Base-by-base conservation (phyloP, 225 moss, liverwort and hornwort genomes). In the Marchantia polymorpha region DNA sequence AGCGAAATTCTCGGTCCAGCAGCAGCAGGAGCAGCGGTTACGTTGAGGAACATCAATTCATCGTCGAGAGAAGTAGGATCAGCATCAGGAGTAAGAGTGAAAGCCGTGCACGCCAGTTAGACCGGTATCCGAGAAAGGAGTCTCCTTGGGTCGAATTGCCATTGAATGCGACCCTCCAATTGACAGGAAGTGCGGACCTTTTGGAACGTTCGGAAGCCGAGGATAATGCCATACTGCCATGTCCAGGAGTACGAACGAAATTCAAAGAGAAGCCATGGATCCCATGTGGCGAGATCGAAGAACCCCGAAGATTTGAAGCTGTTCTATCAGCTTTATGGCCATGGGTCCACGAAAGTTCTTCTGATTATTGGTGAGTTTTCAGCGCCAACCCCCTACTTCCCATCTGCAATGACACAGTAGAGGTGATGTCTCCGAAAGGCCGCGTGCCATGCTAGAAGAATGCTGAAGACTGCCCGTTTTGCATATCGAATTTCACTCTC, bases 301-400 rank as follows among this genome's bases (percentile, higher is more conserved):
- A 80, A n/a, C n/a, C n/a, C 69, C 49, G 85, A 85, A 46, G 72
- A 71, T 47, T 54, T 79, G 52, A 70, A 67, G 27, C 75, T 88
- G 63, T 88, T 88, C 71, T 88, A 88, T 63, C 82, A 83, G 81
- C 83, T 77, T 16, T 88, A 85, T 29, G 87, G 87, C 59, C 80
- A 83, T 49, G 87, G 87, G 69, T 69, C 84, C 11, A 85, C 65
- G 19, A 88, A 88, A 81, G 83, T 88, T 78, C 78, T 88, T 72
- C 51, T 88, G 6, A 83, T 88, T 0, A 88, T 88, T 78, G 85
- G 87, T 88, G 59, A 80, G 80, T 49, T 25, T 15, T 0, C 61
- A 8, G 23, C 23, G 60, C 22, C 22, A 19, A 12, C 10, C 23
- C 23, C 60, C 4, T 19, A 20, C 60, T 9, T 39, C 39, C 39